phyloP scores from a whole-genome alignment of 2,329 filamentous ascomycete species.

The Cyclaneusma minus region DNA sequence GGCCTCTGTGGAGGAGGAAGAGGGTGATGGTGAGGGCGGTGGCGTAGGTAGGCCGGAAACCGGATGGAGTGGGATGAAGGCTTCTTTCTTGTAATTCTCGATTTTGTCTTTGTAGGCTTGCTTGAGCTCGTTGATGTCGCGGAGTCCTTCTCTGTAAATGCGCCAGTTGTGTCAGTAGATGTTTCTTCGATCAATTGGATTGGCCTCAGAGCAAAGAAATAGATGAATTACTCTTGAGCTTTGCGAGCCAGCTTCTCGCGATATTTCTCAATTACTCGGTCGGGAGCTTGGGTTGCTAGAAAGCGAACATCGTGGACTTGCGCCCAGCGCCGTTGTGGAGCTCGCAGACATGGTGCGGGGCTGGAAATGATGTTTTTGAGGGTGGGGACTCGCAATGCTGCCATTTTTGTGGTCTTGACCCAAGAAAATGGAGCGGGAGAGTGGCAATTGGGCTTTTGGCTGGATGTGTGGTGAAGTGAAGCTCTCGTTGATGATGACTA shows the following conservation, averaged over 20 bases:
- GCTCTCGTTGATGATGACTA: too few relatives aligned
- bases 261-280: constrained; percentile 69
- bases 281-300: constrained; percentile 61
- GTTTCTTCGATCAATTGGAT: neutral
- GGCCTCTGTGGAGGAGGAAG: constrained; percentile 14
- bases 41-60: constrained; percentile 14
- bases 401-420: too few relatives aligned
- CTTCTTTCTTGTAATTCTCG: constrained; percentile 49
- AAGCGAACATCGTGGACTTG: constrained; percentile 87
- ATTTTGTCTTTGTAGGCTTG: constrained; percentile 80
- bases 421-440: too few relatives aligned
- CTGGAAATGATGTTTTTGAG: constrained; percentile 26
- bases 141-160: constrained; percentile 38
- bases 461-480: too few relatives aligned
- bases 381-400: constrained; percentile 28
- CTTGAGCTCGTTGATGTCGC: constrained; percentile 61
- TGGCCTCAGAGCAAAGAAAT: neutral
- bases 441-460: too few relatives aligned
- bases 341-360: constrained; percentile 15
- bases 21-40: constrained; percentile 20
- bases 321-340: constrained; percentile 65
- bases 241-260: constrained; percentile 70
- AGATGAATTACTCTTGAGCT: constrained; percentile 42
- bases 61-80: constrained; percentile 34
- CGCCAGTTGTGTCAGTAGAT: constrained; percentile 1